phyloP scores from a whole-genome alignment of 106 monocot genomes.

The Iris macrosiphon region DNA sequence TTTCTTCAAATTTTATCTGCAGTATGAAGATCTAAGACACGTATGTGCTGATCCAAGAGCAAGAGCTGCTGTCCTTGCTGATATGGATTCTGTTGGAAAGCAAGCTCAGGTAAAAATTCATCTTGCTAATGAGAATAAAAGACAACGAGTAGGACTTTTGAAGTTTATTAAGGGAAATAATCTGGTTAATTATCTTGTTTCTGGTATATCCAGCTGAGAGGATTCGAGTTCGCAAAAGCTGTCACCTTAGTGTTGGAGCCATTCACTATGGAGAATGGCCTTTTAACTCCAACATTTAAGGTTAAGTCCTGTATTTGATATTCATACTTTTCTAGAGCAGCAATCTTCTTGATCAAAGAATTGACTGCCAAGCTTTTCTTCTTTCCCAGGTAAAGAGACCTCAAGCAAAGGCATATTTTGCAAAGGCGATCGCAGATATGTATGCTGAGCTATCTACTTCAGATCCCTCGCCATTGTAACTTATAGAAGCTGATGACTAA shows the following conservation, averaged over 20 bases:
- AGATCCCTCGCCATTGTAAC: background rate
- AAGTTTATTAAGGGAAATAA: background rate
- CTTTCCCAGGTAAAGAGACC: constrained; percentile 75
- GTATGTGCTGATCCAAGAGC: constrained; percentile 61
- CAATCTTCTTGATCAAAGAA: background rate
- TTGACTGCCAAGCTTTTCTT: too few species aligned
- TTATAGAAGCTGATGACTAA: background rate
- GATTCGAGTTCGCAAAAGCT: constrained; percentile 94
- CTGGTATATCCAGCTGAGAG: constrained; percentile 54
- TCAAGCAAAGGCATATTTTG: constrained; percentile 83
- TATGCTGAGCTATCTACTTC: constrained; percentile 39
- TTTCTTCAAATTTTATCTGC: too few species aligned
- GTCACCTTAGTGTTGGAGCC: constrained; percentile 68
- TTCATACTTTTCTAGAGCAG: background rate
- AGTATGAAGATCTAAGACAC: constrained; percentile 61
- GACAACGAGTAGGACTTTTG: background rate
- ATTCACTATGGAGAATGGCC: constrained; percentile 87
- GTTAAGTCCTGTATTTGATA: constrained; percentile 19
- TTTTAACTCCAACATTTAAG: constrained; percentile 95
- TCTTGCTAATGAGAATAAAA: background rate
- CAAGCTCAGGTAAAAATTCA: constrained; percentile 50
- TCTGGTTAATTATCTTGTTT: too few species aligned
- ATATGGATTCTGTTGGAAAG: constrained; percentile 73
- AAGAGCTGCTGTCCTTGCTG: constrained; percentile 58
- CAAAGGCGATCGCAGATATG: constrained; percentile 66